Conservation (phyloP, 1,139 yeast genomes). For the Lodderomyces beijingensis region DNA sequence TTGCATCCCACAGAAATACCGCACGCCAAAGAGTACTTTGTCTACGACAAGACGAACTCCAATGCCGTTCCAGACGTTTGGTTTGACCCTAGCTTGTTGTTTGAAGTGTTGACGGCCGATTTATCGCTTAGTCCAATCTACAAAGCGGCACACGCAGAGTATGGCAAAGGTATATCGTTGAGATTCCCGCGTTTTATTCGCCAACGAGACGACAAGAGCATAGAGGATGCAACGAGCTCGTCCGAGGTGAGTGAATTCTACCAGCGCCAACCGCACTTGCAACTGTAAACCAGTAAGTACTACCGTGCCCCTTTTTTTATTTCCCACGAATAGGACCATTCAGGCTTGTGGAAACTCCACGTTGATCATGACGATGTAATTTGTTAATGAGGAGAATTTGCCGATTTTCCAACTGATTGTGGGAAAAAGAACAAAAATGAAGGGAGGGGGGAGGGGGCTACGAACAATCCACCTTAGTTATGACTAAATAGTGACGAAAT, state of each 20-base stretch:
- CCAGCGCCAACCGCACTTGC: conserved; percentile 59
- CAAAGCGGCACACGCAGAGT: conserved; percentile 75
- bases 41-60: conserved; percentile 59
- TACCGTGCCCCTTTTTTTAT: too few relatives aligned
- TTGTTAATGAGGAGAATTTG: too few relatives aligned
- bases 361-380: too few relatives aligned
- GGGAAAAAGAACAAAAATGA: not conserved
- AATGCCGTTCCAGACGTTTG: conserved; percentile 86
- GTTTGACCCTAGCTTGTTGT: conserved; percentile 85
- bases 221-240: conserved; percentile 87
- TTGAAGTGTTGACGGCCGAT: conserved; percentile 95
- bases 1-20: conserved; percentile 66
- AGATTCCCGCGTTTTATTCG: conserved; percentile 89
- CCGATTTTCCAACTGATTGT: too few relatives aligned
- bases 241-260: conserved; percentile 90
- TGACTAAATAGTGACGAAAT: too few relatives aligned
- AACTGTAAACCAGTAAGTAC: too few relatives aligned
- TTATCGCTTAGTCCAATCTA: conserved; percentile 87
- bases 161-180: conserved; percentile 85
- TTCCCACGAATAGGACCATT: too few relatives aligned
- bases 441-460: conserved; percentile 1
- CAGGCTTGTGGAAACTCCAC: too few relatives aligned
- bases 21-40: conserved; percentile 65
- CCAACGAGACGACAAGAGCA: conserved; percentile 79
- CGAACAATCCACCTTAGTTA: too few relatives aligned